These are phyloP conservation scores for Prunella vulgaris DNA, from an alignment of 257 asterid genomes.

Conservation along the genomic window DNA sequence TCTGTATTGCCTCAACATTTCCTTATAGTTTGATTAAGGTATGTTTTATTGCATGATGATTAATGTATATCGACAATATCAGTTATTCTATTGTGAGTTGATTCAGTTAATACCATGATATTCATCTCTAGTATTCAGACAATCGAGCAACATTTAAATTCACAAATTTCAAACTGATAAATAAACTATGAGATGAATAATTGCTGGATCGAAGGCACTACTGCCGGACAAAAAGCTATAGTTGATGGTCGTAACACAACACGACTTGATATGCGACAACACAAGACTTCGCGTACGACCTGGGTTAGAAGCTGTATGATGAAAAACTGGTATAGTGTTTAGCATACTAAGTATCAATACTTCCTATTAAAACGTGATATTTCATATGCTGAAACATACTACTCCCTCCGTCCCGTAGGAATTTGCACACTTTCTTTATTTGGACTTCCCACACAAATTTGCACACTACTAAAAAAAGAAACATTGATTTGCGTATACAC, in stretches of 20 bases:
- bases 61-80: neutral
- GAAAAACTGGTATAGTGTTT: too few species aligned
- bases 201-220: neutral
- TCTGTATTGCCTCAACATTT: neutral
- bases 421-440: too few species aligned
- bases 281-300: too few species aligned
- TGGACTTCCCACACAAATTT: too few species aligned
- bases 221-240: neutral
- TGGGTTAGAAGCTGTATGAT: too few species aligned
- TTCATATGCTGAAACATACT: too few species aligned
- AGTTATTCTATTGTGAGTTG: neutral
- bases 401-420: too few species aligned
- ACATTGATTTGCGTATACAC: too few species aligned
- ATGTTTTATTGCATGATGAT: neutral
- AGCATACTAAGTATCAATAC: too few species aligned
- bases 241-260: neutral
- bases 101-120: neutral
- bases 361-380: too few species aligned
- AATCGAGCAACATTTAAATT: neutral
- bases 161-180: neutral
- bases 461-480: too few species aligned
- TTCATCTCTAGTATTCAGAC: neutral
- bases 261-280: neutral
- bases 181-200: neutral
- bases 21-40: neutral